Evolutionary conservation across 345 rosid species (phyloP), one percentile per base, ranked within the genome.

Genomic region (Erodium maritimum): DNA sequence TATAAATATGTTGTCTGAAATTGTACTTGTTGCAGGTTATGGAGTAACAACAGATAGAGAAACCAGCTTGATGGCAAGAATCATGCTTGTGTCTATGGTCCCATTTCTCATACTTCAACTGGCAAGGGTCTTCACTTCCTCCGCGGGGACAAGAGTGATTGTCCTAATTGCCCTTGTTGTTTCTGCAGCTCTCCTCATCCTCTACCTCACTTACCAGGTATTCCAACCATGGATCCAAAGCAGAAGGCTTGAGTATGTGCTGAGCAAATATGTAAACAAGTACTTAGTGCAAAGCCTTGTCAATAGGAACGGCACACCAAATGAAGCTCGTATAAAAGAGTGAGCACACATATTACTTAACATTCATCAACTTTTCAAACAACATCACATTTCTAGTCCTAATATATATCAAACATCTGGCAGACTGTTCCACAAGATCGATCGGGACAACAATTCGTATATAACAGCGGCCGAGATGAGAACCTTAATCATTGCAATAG

Each of bases 211-310:
- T 54, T 78, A 73, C 65, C 77, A 81, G 86, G 64, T 76, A 11
- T 78, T 81, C 50, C 37, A 72, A 55, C 86, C 86, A 12, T 75
- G 80, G 82, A 78, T 78, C 52, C 73, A 73, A 59, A 56, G 50
- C 53, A 71, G 74, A 64, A 78, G 79, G 55, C 67, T 73, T 12
- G 75, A 73, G 8, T 73, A 67, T 60, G 23, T 78, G 37, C 17
- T 69, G 65, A 53, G 62, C 17, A 66, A 58, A 52, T 54, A 67
- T 16, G 29, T 57, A 20, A 23, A 24, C 17, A 63, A 46, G 24
- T 69, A 71, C 56, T 37, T 57, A 12, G 22, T 78, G 19, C 52
- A 50, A 52, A 19, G 54, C 57, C 71, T 73, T 56, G 64, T 75
- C 42, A 56, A 64, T 11, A 10, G 59, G n/a, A 1, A 64, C 4